Evolutionary conservation across 1,284 basidiomycete genomes (phyloP), one percentile per base, ranked within the genome.

Genomic region (Veloboletus limbatus): DNA sequence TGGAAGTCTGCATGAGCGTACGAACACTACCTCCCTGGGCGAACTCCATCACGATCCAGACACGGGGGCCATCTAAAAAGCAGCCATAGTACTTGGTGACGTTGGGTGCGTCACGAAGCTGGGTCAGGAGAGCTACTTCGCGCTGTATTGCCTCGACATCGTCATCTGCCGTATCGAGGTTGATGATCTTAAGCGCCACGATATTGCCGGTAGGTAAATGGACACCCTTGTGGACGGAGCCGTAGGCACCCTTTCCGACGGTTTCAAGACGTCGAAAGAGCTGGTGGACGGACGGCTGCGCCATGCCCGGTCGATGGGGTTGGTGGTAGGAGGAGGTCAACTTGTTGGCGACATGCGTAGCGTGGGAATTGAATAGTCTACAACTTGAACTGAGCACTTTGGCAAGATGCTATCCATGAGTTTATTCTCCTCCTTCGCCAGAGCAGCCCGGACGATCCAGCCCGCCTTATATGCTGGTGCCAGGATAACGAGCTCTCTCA

Each of bases 21-120:
- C 92, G 78, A 9, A 98, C 92, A 61, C 92, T 97, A 8, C 97
- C 97, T 4, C 96, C 97, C 54, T 93, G 86, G 6, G 97, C 97
- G 62, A 88, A 88, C 68, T 99, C 97, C 97, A 99, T 99, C 31
- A 90, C 92, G 56, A 99, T 99, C 94, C 97, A 99, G 6, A 99
- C 89, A 41, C 92, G 88, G 21, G 93, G 89, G 0, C 94, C 94
- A 63, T 96, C 89, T 63, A 97, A 80, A 71, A 91, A 88, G 69
- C 95, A 97, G 18, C 94, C 96, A 70, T 88, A 97, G 71, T 99
- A 99, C 56, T 90, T 85, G 33, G 93, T 97, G 55, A 99, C 85
- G 63, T 99, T 99, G 45, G 88, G 88, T 0, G 81, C 81, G 54
- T 92, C 90, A 32, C 91, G 77, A 32, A 99, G 79, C 63, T 96